phyloP scores from a whole-genome alignment of 495 filamentous ascomycete genomes.

The Penicillium herquei region DNA sequence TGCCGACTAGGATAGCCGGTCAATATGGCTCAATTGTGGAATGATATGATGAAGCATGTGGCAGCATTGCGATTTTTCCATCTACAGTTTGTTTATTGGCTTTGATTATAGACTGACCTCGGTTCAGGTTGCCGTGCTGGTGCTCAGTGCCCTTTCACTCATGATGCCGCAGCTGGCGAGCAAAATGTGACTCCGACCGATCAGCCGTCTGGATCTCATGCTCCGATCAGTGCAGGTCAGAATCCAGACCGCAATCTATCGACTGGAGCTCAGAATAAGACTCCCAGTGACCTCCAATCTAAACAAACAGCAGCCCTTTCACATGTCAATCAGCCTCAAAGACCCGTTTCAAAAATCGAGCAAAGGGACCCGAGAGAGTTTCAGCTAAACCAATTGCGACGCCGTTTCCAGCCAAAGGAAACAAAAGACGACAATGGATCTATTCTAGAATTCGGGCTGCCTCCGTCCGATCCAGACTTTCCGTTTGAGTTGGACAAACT shows the following conservation, averaged over 20 bases:
- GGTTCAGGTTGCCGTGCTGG: constrained; percentile 42
- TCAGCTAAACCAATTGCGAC: constrained; percentile 72
- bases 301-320: constrained; percentile 9
- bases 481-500: constrained; percentile 73
- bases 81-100: neutral
- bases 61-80: neutral
- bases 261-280: constrained; percentile 13
- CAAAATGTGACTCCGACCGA: constrained; percentile 5
- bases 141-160: constrained; percentile 40
- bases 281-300: constrained; percentile 7
- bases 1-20: too few species aligned
- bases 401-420: constrained; percentile 66
- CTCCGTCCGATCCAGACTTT: constrained; percentile 86
- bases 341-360: constrained; percentile 66
- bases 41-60: too few species aligned
- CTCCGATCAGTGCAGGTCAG: constrained; percentile 4
- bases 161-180: constrained; percentile 25
- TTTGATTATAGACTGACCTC: constrained; percentile 17
- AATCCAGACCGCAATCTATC: constrained; percentile 6
- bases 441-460: constrained; percentile 60
- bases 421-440: constrained; percentile 50
- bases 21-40: too few species aligned
- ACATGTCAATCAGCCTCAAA: constrained; percentile 40
- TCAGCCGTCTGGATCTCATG: constrained; percentile 8
- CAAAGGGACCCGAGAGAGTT: constrained; percentile 68